A percentile compares a stretch with the other conserved stretches of the same genome.
phyloP scores from a whole-genome alignment of 495 filamentous ascomycete genomes.

The Penicillium robsamsonii region DNA sequence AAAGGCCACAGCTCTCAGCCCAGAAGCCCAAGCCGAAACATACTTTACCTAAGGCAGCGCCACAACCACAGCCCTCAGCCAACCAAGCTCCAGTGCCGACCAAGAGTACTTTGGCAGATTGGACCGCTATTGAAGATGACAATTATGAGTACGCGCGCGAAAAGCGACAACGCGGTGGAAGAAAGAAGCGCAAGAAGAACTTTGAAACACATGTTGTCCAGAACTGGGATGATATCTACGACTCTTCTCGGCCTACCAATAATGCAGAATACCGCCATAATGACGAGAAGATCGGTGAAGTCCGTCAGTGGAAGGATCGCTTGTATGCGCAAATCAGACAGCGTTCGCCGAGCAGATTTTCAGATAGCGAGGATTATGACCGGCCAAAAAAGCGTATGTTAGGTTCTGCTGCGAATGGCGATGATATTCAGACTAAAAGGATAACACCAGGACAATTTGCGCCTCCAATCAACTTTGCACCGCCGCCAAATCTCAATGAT shows the following conservation, averaged over 20 bases:
- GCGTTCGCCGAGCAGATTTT: constrained; percentile 50
- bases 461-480: constrained; percentile 70
- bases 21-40: constrained; percentile 69
- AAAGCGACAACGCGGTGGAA: constrained; percentile 74
- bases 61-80: constrained; percentile 24
- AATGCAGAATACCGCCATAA: constrained; percentile 84
- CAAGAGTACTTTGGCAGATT: constrained; percentile 79
- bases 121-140: constrained; percentile 76
- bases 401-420: not conserved
- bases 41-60: constrained; percentile 40
- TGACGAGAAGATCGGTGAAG: constrained; percentile 76
- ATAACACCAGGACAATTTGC: constrained; percentile 61
- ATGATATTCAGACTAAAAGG: constrained; percentile 4
- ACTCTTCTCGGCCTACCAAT: constrained; percentile 77
- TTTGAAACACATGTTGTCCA: constrained; percentile 58
- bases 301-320: constrained; percentile 83
- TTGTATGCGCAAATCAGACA: constrained; percentile 73
- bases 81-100: constrained; percentile 26
- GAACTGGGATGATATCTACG: constrained; percentile 94
- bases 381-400: constrained; percentile 53
- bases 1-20: constrained; percentile 64
- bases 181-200: constrained; percentile 85
- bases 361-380: constrained; percentile 57
- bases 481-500: constrained; percentile 57
- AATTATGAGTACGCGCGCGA: constrained; percentile 59